Evolutionary conservation across 345 rosid genomes (phyloP).

Genomic region (Theobroma cacao): DNA sequence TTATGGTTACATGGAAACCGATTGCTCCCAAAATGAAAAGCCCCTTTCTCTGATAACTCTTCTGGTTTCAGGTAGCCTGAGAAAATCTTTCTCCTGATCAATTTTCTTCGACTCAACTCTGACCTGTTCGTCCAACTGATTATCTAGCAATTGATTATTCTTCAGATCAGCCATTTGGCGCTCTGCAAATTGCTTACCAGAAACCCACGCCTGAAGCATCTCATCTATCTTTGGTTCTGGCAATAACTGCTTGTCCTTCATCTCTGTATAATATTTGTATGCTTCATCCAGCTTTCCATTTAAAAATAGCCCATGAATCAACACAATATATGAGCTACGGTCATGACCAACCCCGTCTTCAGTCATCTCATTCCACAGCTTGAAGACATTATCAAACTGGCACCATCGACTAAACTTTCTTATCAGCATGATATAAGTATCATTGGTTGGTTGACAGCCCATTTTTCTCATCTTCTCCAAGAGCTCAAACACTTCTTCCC

Average conservation of each 20-base stretch:
- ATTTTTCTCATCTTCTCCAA: constrained; percentile 66
- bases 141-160: constrained; percentile 20
- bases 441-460: constrained; percentile 69
- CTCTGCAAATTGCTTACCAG: constrained; percentile 53
- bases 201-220: constrained; percentile 67
- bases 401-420: constrained; percentile 88
- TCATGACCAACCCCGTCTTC: constrained; percentile 68
- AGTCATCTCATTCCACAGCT: constrained; percentile 79
- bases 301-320: constrained; percentile 87
- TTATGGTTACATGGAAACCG: constrained; percentile 23
- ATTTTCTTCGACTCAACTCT: constrained; percentile 27
- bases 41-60: constrained; percentile 66
- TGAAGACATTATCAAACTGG: constrained; percentile 59
- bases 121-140: constrained; percentile 17
- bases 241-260: constrained; percentile 64
- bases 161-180: constrained; percentile 22
- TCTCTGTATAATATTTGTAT: constrained; percentile 61
- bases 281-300: constrained; percentile 85
- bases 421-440: constrained; percentile 80
- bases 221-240: constrained; percentile 69
- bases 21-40: constrained; percentile 60
- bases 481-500: constrained; percentile 70
- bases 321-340: constrained; percentile 72
- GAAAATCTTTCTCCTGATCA: constrained; percentile 39
- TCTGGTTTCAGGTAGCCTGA: constrained; percentile 60